Evolutionary conservation across 2,329 filamentous ascomycete genomes (phyloP), one percentile per base, ranked within the genome.

Genomic region (Parafenestella ontariensis): DNA sequence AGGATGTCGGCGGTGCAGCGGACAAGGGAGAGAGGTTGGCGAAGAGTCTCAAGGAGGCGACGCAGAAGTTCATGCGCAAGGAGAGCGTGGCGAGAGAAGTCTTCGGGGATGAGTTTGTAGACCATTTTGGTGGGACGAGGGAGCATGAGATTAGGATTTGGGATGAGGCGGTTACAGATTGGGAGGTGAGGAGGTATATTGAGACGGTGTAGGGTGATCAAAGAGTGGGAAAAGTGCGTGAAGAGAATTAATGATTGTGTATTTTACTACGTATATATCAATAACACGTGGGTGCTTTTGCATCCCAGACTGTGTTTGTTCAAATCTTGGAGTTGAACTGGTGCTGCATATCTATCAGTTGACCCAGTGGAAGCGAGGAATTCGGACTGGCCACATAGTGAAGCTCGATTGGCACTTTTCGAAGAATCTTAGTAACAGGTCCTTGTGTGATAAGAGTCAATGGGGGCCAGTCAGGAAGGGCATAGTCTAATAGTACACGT

Each of bases 151-250:
- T 95, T 54, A 82, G 90, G 57, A 78, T 96, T 18, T 99, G 91
- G 89, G 93, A 98, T 68, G 94, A 98, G 75, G 93, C 93, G 2
- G 94, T 98, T 5, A 98, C 95, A 18, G 95, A 98, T 76, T 98
- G 94, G 92, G 94, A 82, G 76, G 89, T 87, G 50, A 65, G 61
- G 48, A 59, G 72, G 54, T 75, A 75, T 54, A 75, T 75, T 48
- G 72, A 75, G 61, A 73, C 70, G 24, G 72, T 75, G 1, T 75
- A 59, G 13, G 18, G 3, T 6, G 6, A 6, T 21, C 13, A 13
- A n/a, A 5, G 2, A 13, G 31, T 5, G 3, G 31, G 31, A 17
- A 34, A 34, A 8, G 13, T 34, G 11, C 31, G 8, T 8, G 28
- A 13, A 13, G 17, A 5, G 17, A n/a, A 34, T 34, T n/a, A 4